These are phyloP conservation scores for Ramaria sp. DNA, from an alignment of 768 basidiomycete genomes.

Conservation along the genomic window DNA sequence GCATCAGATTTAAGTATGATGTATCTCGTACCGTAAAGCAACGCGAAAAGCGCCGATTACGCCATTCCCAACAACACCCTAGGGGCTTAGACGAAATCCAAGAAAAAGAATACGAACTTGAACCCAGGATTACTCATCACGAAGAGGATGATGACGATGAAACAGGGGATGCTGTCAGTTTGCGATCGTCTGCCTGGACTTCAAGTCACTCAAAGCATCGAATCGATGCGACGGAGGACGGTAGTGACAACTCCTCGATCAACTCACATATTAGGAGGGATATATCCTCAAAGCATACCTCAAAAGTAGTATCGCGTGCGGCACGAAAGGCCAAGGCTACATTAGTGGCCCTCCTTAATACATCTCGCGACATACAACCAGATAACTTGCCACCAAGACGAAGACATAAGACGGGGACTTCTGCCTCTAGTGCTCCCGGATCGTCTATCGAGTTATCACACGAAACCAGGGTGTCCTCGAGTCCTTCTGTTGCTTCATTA, in stretches of 20 bases:
- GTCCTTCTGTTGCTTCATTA: background rate
- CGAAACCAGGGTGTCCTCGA: background rate
- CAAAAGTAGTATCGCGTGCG: conserved; percentile 24
- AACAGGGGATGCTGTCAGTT: background rate
- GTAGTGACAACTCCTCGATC: background rate
- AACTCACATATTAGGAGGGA: background rate
- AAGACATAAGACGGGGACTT: conserved; percentile 1
- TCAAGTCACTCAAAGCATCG: background rate
- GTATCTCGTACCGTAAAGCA: conserved; percentile 47
- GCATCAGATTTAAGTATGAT: conserved; percentile 67
- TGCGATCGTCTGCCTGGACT: conserved; percentile 1
- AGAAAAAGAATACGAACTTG: background rate
- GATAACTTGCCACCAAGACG: background rate
- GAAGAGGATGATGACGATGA: background rate
- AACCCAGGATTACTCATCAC: too few species aligned
- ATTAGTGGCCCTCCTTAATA: conserved; percentile 33
- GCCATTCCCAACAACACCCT: background rate
- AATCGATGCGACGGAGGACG: background rate
- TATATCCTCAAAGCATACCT: background rate
- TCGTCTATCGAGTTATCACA: conserved; percentile 3
- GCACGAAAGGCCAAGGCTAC: conserved; percentile 46
- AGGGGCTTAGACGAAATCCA: conserved; percentile 10
- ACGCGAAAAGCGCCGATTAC: conserved; percentile 25
- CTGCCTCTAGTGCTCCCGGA: background rate
- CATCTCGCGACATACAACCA: conserved; percentile 14